Base-by-base conservation (phyloP, 345 rosid genomes). In the Barbarea vulgaris region DNA sequence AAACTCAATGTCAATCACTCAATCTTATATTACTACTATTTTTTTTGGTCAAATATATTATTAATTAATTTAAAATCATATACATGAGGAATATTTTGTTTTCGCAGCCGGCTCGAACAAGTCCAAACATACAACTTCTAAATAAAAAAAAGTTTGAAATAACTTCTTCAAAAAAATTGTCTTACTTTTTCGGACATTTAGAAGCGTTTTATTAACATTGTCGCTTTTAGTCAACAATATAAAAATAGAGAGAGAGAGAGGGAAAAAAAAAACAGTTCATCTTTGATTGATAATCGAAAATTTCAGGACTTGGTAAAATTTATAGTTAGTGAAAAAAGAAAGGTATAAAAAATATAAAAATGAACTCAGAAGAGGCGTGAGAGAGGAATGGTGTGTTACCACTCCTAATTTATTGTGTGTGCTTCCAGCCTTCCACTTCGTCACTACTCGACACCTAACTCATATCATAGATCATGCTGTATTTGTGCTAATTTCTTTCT, bases 301-400 rank as follows among this genome's bases (percentile, higher is more conserved):
- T 7, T 46, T n/a, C 22, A 51, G 15, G 33, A 51, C 71, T 51
- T 21, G 59, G 47, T 33, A 51, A 34, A 51, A 11, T 7, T 13
- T 27, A 27, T 27, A 27, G 25, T 24, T 24, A 3, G 30, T 28
- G 34, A 31, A 1, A 50, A 5, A 52, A 11, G 1, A 24, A 55
- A 3, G 0, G 3, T 7, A 55, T 10, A 18, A 33, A n/a, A 24
- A 27, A n/a, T 27, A 57, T 14, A 46, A 31, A 69, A 31, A 33
- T 9, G 10, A 72, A 37, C 18, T 15, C 5, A 6, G 3, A 63
- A 52, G 62, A 68, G 44, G 67, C 73, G 53, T 67, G 79, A 51
- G 59, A 48, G 78, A 13, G 62, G 54, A 75, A 60, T 39, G 79
- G 79, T 75, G 61, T 75, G 73, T 47, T 47, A 66, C 66, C 78